Conservation (phyloP, 108 stramenopile species). For the Fragilariopsis cylindrus region DNA sequence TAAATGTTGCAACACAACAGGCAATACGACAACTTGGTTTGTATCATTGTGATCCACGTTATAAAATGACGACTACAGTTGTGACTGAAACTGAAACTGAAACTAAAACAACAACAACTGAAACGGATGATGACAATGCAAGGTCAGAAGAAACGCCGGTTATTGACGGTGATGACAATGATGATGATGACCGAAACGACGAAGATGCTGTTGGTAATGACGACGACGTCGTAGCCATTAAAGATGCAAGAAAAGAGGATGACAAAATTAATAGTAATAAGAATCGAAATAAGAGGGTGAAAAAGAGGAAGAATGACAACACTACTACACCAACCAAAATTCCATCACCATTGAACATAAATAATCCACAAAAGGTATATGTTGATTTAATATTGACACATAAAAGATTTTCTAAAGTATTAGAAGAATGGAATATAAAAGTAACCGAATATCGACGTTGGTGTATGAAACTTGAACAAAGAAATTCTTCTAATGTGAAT, state of each 20-base stretch:
- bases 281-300: neutral
- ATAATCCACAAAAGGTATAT: slow-evolving; percentile 34
- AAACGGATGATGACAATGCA: no score
- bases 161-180: no score
- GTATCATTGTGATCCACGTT: slow-evolving; percentile 43
- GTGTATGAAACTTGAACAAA: slow-evolving; percentile 35
- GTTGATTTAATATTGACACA: slow-evolving; percentile 60
- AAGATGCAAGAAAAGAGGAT: neutral
- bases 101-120: no score
- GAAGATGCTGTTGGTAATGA: neutral
- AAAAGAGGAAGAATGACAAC: slow-evolving; percentile 7
- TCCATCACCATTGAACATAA: slow-evolving; percentile 3
- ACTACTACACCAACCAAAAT: neutral
- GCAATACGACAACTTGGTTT: slow-evolving; percentile 59
- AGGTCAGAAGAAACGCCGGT: no score
- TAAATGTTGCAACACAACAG: slow-evolving; percentile 48
- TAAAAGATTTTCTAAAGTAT: slow-evolving; percentile 48
- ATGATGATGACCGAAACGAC: neutral
- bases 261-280: no score
- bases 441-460: slow-evolving; percentile 71
- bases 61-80: neutral
- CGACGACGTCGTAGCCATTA: no score
- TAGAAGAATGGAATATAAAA: slow-evolving; percentile 74
- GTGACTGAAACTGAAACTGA: no score
- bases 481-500: neutral